Evolutionary conservation across 2,329 filamentous ascomycete genomes (phyloP).

Genomic region (Aspergillus japonicus): DNA sequence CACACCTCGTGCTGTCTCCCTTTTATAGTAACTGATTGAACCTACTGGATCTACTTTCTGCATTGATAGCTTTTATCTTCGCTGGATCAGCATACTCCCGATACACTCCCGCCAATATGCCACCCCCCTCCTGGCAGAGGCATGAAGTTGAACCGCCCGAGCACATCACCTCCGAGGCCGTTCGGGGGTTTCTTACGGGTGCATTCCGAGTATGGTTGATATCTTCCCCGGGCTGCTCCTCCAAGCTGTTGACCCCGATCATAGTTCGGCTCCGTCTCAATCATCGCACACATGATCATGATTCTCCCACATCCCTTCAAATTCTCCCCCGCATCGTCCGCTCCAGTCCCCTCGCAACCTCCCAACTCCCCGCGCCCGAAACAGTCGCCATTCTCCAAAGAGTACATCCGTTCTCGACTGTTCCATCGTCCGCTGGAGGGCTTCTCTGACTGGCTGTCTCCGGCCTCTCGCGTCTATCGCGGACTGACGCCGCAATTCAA

Average conservation of each 20-base stretch:
- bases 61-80: not conserved
- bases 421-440: constrained; percentile 47
- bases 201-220: constrained; percentile 41
- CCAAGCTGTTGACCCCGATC: not conserved
- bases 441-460: constrained; percentile 50
- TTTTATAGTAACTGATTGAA: no score
- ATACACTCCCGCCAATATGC: constrained; percentile 31
- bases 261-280: constrained; percentile 48
- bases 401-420: constrained; percentile 31
- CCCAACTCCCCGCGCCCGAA: constrained; percentile 16
- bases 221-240: not conserved
- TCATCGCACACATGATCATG: constrained; percentile 47
- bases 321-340: constrained; percentile 33
- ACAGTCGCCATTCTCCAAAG: constrained; percentile 29
- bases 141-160: constrained; percentile 43
- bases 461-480: constrained; percentile 45
- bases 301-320: constrained; percentile 44
- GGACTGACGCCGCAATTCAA: constrained; percentile 52
- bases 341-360: constrained; percentile 24
- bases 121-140: constrained; percentile 41
- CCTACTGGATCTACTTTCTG: not conserved
- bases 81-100: not conserved
- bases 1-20: not conserved
- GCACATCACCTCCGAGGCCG: constrained; percentile 42
- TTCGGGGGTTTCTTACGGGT: constrained; percentile 45